Base-by-base conservation (phyloP, 1,284 basidiomycete species). In the Ganoderma resinaceum region DNA sequence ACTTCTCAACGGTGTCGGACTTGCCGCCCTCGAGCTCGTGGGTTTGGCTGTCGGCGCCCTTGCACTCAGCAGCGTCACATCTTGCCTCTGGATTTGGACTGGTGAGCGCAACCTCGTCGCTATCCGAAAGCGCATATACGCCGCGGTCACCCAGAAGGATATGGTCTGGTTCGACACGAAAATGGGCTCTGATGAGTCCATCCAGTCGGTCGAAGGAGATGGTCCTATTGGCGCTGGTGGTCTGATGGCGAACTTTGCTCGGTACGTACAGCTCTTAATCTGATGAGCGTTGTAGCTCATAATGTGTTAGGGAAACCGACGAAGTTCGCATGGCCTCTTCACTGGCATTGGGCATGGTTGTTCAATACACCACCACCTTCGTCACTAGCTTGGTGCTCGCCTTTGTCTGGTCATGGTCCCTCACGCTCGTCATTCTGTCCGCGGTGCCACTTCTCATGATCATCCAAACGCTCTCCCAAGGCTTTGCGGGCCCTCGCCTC, bases 211-310 rank as follows among this genome's bases (percentile, higher is more conserved):
- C 49, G 84, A 84, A 31, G 83, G 86, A 31, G 83, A 86, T 49
- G 85, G 86, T 55, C 85, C 87, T 42, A 81, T 93, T 65, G 95
- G 95, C 69, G 95, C 96, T 61, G 97, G 94, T 67, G 97, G 97
- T 23, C 84, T 98, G 57, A 98, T 98, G 96, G 91, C 95, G 63
- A 95, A 96, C 78, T 98, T 98, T 78, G 89, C 93, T 33, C 90
- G 91, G 96, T 95, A 72, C 75, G 89, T 82, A 3, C 29, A 31
- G 16, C 14, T 65, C 46, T 49, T 49, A 12, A 65, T 70, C 66
- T n/a, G 55, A 35, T 40, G 8, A n/a, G 18, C n/a, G 16, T 40
- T 52, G 37, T 40, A 18, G 20, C 53, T 57, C 16, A 31, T 38
- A 43, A n/a, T 42, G 20, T 66, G 33, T 8, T 76, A 98, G 96